Evolutionary conservation across 768 basidiomycete genomes (phyloP), one percentile per base, ranked within the genome.

Genomic region (Amanita rubescens): DNA sequence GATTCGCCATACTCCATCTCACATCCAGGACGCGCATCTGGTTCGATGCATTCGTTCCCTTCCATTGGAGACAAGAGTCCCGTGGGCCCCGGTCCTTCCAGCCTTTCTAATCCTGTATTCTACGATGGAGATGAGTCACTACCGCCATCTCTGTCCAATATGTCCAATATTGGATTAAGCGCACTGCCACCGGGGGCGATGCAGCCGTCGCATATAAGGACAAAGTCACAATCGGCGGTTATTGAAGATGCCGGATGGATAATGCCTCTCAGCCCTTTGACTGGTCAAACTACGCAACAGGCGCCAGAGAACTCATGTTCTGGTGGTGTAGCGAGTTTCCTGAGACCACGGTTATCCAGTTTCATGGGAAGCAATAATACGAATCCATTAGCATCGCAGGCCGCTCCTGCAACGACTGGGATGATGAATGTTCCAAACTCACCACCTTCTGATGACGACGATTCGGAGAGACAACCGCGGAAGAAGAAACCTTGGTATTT

Each of bases 1-100:
- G 86, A 92, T 52, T 72, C 85, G 8, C 94, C 94, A 0, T 96
- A 94, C 65, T 85, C 90, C 0, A 89, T 90, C 49, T 69, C 78
- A 11, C 67, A 74, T 14, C 77, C 77, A 24, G 52, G 52, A 12
- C 42, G 52, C 19, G 34, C 32, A 20, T 46, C 42, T 15, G 51
- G 42, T 1, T 84, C 85, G 17, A 83, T 79, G 2, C 75, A 83
- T 53, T 79, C 85, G 1, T 82, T 86, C 71, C 82, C 84, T 10
- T 85, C 85, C 7, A 69, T 80, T 20, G 32, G 33, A 6, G 25
- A 41, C 15, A 78, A 77, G 49, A 70, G 69, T 48, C 45, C 60
- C 17, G 6, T 42, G 15, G 52, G 42, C 6, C 52, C 52, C 14
- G 43, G 52, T 22, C 52, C 41, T 30, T 53, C 52, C 5, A 32